Conservation (phyloP, 164 flowering plant species). For the Paratinospora sagittata region DNA sequence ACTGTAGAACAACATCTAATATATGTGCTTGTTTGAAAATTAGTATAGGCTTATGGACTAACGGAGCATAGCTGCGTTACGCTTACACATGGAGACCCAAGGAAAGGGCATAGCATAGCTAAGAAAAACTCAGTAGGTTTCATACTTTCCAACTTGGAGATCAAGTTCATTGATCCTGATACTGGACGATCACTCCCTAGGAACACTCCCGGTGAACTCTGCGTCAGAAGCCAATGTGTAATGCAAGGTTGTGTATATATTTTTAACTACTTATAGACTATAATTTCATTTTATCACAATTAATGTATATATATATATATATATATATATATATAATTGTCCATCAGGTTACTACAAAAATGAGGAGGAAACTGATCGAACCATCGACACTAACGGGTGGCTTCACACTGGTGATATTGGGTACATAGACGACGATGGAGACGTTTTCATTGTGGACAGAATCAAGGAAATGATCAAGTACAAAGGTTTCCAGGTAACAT, state of each 20-base stretch:
- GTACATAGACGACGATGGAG: constrained; percentile 90
- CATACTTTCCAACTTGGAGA: constrained; percentile 83
- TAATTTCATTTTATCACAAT: not conserved
- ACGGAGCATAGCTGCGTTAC: constrained; percentile 99
- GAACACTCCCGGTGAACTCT: constrained; percentile 79
- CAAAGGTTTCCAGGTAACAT: constrained; percentile 88
- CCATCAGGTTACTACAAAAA: constrained; percentile 73
- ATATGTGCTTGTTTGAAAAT: not conserved
- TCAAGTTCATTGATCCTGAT: constrained; percentile 85
- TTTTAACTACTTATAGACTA: no score
- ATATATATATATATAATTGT: not conserved
- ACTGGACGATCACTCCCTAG: constrained; percentile 65
- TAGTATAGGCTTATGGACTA: constrained; percentile 81
- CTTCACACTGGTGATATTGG: constrained; percentile 97
- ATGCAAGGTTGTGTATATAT: constrained; percentile 52
- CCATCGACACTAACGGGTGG: constrained; percentile 80
- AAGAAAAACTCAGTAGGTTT: constrained; percentile 88
- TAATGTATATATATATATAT: not conserved
- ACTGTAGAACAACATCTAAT: no score
- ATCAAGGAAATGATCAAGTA: constrained; percentile 94
- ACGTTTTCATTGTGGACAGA: constrained; percentile 85
- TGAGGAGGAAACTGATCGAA: constrained; percentile 61
- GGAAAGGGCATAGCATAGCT: constrained; percentile 33
- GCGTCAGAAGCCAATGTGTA: constrained; percentile 93
- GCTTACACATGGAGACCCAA: constrained; percentile 59